Base-by-base conservation (phyloP, 2,329 filamentous ascomycete genomes). In the Xylogone sp. region DNA sequence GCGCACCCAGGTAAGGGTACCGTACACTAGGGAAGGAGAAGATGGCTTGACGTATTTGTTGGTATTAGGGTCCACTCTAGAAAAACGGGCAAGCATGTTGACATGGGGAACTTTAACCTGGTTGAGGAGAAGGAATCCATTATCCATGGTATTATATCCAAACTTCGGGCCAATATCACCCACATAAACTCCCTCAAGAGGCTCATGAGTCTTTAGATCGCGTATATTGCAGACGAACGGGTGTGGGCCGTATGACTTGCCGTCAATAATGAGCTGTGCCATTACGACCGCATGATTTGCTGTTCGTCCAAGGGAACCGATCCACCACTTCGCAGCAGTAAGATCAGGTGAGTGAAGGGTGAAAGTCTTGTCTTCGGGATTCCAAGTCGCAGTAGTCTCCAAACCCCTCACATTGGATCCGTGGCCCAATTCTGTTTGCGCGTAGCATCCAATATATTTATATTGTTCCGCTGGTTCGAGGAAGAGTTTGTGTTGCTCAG, bases 311-410 rank as follows among this genome's bases (percentile, higher is more conserved):
- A 92, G 76, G 10, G 86, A 88, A 1, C 88, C 88, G 60, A 90
- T 90, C 88, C 88, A 92, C 87, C 87, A 93, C 65, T 93, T 93
- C 29, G 85, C 86, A 0, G 87, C 81, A 1, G 88, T 91, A 51
- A 91, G 74, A 55, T 82, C 76, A 9, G 88, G 88, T 0, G 86
- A 89, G 68, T 91, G 83, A 31, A 92, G 75, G 13, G 76, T 84
- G 62, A 92, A 91, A 2, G 83, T 88, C 75, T 88, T 86, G 68
- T 89, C 84, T 4, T 83, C 73, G 0, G 81, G 72, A 62, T 88
- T 86, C 86, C 86, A 91, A 0, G 82, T 89, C 3, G 65, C 65
- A 21, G 65, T 68, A 2, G 65, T 67, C 52, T 68, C 65, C 43
- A 68, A 52, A 12, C 86, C 86, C 53, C 85, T 75, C 1, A 90